These are phyloP conservation scores for Cochlearia excelsa DNA, from an alignment of 345 rosid species.

Conservation along the genomic window DNA sequence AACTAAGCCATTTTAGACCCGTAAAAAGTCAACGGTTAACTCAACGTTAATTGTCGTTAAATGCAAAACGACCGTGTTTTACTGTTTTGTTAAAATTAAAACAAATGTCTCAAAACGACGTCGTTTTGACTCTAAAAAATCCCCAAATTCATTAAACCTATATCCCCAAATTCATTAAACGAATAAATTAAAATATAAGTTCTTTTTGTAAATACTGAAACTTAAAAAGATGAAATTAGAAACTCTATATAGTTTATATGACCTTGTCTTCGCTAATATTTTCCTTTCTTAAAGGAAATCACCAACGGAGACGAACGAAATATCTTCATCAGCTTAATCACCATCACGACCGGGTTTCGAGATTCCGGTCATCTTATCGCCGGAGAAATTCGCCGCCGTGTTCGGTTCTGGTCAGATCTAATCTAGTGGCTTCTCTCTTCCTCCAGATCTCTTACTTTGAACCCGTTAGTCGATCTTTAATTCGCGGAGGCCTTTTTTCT, in stretches of 20 bases:
- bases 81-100: no score
- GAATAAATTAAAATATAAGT: no score
- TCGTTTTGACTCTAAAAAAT: no score
- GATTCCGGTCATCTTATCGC: background rate
- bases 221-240: constrained; percentile 21
- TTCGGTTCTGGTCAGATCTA: constrained; percentile 16
- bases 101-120: no score
- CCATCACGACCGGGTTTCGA: constrained; percentile 1
- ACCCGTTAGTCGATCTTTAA: constrained; percentile 19
- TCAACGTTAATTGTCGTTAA: no score
- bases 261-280: constrained; percentile 22
- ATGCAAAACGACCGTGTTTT: no score
- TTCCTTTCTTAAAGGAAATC: no score
- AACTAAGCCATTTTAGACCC: no score
- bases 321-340: constrained; percentile 6
- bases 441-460: constrained; percentile 35
- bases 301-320: constrained; percentile 10
- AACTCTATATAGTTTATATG: constrained; percentile 7
- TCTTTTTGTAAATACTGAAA: background rate
- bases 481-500: constrained; percentile 19
- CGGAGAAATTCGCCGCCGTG: background rate
- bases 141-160: no score
- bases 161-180: no score
- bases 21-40: no score
- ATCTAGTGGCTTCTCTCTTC: constrained; percentile 17